These are phyloP conservation scores for Scedosporium boydii DNA, from an alignment of 2,329 filamentous ascomycete species.

Conservation along the genomic window DNA sequence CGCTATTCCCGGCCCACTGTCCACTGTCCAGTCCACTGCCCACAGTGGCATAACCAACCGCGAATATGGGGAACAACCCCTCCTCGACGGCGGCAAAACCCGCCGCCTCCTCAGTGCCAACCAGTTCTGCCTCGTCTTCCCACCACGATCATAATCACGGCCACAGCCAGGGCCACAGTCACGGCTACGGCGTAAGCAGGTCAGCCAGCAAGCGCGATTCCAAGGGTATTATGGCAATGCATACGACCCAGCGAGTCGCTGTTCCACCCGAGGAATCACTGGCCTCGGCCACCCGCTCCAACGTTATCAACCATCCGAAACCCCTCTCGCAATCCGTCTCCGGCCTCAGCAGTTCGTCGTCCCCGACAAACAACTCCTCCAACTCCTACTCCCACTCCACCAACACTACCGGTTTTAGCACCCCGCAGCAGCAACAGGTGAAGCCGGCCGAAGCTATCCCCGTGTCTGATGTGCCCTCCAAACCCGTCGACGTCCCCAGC, in stretches of 20 bases:
- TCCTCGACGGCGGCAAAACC: conserved; percentile 12
- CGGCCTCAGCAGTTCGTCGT: conserved; percentile 17
- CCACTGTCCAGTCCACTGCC: conserved; percentile 9
- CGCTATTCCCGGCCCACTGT: conserved; percentile 11
- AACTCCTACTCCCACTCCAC: conserved; percentile 12
- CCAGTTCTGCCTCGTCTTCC: conserved; percentile 9
- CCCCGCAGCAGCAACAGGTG: conserved; percentile 7
- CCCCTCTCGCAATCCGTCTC: conserved; percentile 2
- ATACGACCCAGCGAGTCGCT: conserved; percentile 43
- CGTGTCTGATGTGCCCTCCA: conserved; percentile 30
- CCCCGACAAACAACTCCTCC: conserved; percentile 15
- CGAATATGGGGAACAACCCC: conserved; percentile 7
- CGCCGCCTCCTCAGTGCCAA: conserved; percentile 6
- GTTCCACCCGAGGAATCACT: conserved; percentile 54
- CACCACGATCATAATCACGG: conserved; percentile 1
- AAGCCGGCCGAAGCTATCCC: conserved; percentile 7
- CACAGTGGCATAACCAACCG: neutral
- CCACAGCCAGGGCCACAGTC: conserved; percentile 10
- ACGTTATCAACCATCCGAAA: conserved; percentile 17
- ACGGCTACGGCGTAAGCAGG: conserved; percentile 17
- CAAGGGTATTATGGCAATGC: conserved; percentile 45
- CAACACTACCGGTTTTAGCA: conserved; percentile 16
- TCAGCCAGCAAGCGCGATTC: conserved; percentile 27
- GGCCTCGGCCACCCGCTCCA: conserved; percentile 46
- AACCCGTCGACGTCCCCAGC: conserved; percentile 49